Conservation (phyloP, 768 basidiomycete species). For the Lentinus brumalis region DNA sequence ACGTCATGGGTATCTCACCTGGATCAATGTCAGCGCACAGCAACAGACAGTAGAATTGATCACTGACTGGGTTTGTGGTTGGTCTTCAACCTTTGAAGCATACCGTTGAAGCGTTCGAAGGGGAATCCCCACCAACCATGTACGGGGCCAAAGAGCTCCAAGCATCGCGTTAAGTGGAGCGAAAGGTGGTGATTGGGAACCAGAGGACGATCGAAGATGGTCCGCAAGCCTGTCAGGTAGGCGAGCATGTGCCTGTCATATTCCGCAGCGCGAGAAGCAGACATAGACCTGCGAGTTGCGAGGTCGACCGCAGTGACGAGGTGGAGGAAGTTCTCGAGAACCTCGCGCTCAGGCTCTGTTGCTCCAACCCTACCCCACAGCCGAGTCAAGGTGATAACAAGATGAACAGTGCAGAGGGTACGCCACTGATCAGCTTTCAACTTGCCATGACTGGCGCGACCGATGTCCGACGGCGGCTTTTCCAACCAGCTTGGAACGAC, state of each 20-base stretch:
- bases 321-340: constrained; percentile 36
- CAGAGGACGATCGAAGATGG: constrained; percentile 28
- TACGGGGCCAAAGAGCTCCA: constrained; percentile 32
- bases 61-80: too few species aligned
- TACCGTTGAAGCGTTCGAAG: constrained; percentile 34
- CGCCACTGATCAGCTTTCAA: constrained; percentile 41
- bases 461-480: constrained; percentile 34
- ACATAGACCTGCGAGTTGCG: constrained; percentile 20
- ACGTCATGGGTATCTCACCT: too few species aligned
- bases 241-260: constrained; percentile 7
- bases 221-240: constrained; percentile 24
- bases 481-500: constrained; percentile 35
- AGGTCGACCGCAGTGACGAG: constrained; percentile 19
- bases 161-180: constrained; percentile 31
- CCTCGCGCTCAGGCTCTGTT: not conserved
- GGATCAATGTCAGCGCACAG: too few species aligned
- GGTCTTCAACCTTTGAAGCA: constrained; percentile 27
- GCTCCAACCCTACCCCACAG: constrained; percentile 33
- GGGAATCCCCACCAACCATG: constrained; percentile 27
- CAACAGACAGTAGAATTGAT: too few species aligned
- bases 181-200: constrained; percentile 37
- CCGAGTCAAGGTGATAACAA: constrained; percentile 37
- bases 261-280: not conserved
- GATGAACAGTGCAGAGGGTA: constrained; percentile 33
- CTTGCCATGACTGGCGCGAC: constrained; percentile 32